phyloP scores from a whole-genome alignment of 441 rosid genomes.

The Erodium trifolium region DNA sequence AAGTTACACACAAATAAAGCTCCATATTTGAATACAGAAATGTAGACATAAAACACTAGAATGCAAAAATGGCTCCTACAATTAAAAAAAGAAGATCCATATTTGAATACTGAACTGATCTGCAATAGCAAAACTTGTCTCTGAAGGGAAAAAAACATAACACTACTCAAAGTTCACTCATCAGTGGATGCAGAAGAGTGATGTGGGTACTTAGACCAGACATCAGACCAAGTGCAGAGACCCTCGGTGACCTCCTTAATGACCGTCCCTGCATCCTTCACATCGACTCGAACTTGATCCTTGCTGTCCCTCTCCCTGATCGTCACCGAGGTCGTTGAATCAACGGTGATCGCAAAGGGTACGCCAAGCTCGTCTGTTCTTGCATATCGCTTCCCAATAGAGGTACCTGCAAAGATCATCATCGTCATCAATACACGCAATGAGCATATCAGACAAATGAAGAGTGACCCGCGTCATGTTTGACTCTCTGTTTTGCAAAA shows the following conservation, averaged over 20 bases:
- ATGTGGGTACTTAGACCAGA: constrained; percentile 48
- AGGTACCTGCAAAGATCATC: constrained; percentile 37
- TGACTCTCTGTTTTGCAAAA: too few species aligned
- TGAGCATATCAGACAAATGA: too few species aligned
- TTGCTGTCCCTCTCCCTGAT: constrained; percentile 70
- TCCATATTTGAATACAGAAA: too few species aligned
- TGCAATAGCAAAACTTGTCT: too few species aligned
- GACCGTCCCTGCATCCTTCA: constrained; percentile 44
- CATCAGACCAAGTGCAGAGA: constrained; percentile 47
- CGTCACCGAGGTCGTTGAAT: constrained; percentile 49
- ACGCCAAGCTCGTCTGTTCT: constrained; percentile 76
- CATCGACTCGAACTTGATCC: constrained; percentile 55
- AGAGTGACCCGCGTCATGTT: too few species aligned
- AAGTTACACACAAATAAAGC: too few species aligned
- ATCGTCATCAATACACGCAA: neutral
- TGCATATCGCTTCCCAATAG: constrained; percentile 70
- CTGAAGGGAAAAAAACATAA: too few species aligned
- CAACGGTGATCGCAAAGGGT: constrained; percentile 64
- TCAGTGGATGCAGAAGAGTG: constrained; percentile 26
- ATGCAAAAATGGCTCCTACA: too few species aligned
- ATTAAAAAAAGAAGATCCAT: too few species aligned
- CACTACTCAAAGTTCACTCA: too few species aligned
- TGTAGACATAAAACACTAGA: too few species aligned
- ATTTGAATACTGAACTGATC: too few species aligned
- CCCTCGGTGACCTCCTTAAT: constrained; percentile 51